phyloP scores from a whole-genome alignment of 2,329 filamentous ascomycete genomes.

The Rhynchosporium secalis region DNA sequence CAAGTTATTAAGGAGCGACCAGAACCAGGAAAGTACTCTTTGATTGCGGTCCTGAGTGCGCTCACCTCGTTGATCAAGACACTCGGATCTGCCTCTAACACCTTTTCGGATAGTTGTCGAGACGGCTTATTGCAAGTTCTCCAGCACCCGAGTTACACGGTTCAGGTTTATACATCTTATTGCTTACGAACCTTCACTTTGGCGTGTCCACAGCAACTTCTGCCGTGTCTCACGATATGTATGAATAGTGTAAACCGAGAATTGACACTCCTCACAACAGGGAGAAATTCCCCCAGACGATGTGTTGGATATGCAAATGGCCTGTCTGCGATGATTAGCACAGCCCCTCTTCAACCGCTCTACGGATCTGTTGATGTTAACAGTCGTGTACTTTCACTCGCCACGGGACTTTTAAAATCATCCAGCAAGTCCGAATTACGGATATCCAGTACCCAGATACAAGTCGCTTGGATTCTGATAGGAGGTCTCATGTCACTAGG shows the following conservation, averaged over 20 bases:
- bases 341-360: conserved; percentile 81
- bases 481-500: conserved; percentile 95
- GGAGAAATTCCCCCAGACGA: conserved; percentile 74
- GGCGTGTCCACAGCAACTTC: conserved; percentile 86
- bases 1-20: conserved; percentile 82
- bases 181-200: conserved; percentile 86
- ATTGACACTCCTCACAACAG: conserved; percentile 72
- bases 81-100: conserved; percentile 78
- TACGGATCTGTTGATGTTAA: conserved; percentile 97
- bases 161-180: conserved; percentile 85
- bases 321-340: conserved; percentile 85
- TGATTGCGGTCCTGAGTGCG: conserved; percentile 77
- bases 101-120: conserved; percentile 78
- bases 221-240: conserved; percentile 89
- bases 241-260: conserved; percentile 94
- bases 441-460: conserved; percentile 90
- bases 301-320: conserved; percentile 93
- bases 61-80: conserved; percentile 75
- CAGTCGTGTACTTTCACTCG: conserved; percentile 85
- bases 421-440: conserved; percentile 89
- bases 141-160: conserved; percentile 93
- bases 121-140: conserved; percentile 88
- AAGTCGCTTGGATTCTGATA: conserved; percentile 96
- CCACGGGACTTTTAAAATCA: conserved; percentile 87
- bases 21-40: conserved; percentile 83